These are phyloP conservation scores for Neofusicoccum laricinum DNA, from an alignment of 2,329 filamentous ascomycete species.

Conservation along the genomic window DNA sequence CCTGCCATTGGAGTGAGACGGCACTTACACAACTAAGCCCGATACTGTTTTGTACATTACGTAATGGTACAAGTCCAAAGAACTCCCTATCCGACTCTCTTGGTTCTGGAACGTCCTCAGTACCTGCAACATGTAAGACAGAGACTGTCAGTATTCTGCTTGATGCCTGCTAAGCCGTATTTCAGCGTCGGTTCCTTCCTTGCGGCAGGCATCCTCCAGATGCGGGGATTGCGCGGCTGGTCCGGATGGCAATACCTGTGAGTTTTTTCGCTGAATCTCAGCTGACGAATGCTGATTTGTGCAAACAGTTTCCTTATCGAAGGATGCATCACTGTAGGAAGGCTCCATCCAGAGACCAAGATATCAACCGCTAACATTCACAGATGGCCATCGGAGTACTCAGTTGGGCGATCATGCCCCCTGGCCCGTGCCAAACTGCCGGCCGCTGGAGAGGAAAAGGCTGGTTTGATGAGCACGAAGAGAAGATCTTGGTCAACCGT, in stretches of 20 bases:
- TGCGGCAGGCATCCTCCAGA: slow-evolving; percentile 44
- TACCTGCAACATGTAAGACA: slow-evolving; percentile 5
- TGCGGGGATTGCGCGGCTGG: slow-evolving; percentile 43
- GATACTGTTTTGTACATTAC: slow-evolving; percentile 59
- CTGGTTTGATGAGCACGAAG: slow-evolving; percentile 10
- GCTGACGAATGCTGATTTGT: neutral
- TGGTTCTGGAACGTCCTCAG: slow-evolving; percentile 61
- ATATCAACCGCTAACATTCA: neutral
- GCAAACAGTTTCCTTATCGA: slow-evolving; percentile 14
- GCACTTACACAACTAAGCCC: slow-evolving; percentile 24
- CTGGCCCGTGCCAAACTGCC: neutral
- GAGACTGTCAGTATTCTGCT: neutral
- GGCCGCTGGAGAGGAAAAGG: neutral
- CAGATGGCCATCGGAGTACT: slow-evolving; percentile 47
- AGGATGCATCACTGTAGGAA: slow-evolving; percentile 45
- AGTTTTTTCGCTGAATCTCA: slow-evolving; percentile 16
- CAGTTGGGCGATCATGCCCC: slow-evolving; percentile 34
- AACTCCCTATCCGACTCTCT: slow-evolving; percentile 60
- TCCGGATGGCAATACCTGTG: slow-evolving; percentile 51
- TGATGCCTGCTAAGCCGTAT: slow-evolving; percentile 35
- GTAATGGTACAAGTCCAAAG: slow-evolving; percentile 65
- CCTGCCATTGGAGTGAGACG: neutral
- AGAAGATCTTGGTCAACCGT: slow-evolving; percentile 13
- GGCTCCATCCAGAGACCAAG: neutral
- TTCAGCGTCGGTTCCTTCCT: slow-evolving; percentile 44